Percentiles rank a stretch among this genome's conserved stretches.
phyloP scores from a whole-genome alignment of 139 green algal genomes.

The Tetradesmus obliquus region DNA sequence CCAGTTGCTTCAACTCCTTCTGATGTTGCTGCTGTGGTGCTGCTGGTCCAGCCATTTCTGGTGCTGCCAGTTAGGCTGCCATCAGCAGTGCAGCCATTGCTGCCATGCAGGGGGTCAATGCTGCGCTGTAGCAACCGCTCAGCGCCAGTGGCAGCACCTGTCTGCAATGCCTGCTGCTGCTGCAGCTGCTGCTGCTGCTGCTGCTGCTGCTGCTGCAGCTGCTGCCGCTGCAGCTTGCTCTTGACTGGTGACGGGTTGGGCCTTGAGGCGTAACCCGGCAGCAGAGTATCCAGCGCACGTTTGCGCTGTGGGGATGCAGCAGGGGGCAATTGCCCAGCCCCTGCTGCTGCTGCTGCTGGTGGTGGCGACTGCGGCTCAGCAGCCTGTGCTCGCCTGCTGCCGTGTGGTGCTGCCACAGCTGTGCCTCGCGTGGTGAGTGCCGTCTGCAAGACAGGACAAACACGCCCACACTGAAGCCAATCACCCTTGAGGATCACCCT shows the following conservation, averaged over 20 bases:
- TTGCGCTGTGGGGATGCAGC: slow-evolving; percentile 2
- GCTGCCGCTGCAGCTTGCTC: background rate
- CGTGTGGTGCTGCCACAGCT: slow-evolving; percentile 14
- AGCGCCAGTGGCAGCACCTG: background rate
- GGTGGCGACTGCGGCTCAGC: background rate
- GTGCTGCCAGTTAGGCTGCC: background rate
- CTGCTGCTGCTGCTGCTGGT: slow-evolving; percentile 23
- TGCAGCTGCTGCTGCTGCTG: background rate
- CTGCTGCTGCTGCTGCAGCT: slow-evolving; percentile 13
- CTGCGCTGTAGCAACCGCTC: background rate
- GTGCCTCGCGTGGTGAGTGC: slow-evolving; percentile 10
- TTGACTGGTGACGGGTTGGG: slow-evolving; percentile 69
- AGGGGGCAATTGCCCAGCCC: background rate
- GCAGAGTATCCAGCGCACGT: slow-evolving; percentile 54
- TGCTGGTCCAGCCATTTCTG: background rate
- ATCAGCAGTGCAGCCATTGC: background rate
- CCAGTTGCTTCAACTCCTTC: slow-evolving; percentile 1
- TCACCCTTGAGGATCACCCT: too few species aligned
- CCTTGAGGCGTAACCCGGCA: slow-evolving; percentile 74
- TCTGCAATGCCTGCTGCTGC: background rate
- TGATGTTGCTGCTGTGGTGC: background rate
- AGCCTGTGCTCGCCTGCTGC: background rate
- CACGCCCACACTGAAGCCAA: background rate
- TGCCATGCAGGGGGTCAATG: background rate
- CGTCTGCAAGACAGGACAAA: background rate